phyloP scores from a whole-genome alignment of 2,329 filamentous ascomycete species.

The Shiraia sp. region DNA sequence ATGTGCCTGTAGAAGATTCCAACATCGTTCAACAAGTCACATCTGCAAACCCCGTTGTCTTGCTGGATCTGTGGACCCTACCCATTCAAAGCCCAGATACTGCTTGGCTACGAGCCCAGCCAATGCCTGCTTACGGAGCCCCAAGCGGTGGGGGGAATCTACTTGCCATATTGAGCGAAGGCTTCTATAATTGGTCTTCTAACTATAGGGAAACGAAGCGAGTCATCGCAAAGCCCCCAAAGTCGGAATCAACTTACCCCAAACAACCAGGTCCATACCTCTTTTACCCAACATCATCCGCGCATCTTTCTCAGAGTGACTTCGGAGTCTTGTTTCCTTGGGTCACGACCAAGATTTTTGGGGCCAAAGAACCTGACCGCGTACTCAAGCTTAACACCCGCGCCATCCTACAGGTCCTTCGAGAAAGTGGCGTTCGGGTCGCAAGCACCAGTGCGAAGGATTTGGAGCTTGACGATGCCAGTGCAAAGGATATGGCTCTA shows the following conservation, averaged over 20 bases:
- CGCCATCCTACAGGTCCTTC: conserved; percentile 74
- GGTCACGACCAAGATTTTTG: conserved; percentile 55
- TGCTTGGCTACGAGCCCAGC: conserved; percentile 68
- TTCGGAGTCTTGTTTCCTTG: conserved; percentile 83
- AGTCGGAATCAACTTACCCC: conserved; percentile 46
- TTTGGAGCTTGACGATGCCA: conserved; percentile 40
- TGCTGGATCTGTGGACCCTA: conserved; percentile 82
- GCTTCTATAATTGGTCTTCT: conserved; percentile 77
- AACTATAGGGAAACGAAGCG: conserved; percentile 72
- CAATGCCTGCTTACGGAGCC: conserved; percentile 68
- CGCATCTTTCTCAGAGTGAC: conserved; percentile 81
- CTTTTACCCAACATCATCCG: conserved; percentile 74
- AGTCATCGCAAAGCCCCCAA: conserved; percentile 63
- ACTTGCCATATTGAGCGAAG: conserved; percentile 73
- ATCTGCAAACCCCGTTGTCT: conserved; percentile 64
- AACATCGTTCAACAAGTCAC: conserved; percentile 69
- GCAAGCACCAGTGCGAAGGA: conserved; percentile 47
- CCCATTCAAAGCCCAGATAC: conserved; percentile 68
- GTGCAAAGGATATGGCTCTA: conserved; percentile 8
- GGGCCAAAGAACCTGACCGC: conserved; percentile 71
- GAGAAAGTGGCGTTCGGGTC: conserved; percentile 49
- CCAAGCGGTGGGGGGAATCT: conserved; percentile 59
- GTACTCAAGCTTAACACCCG: conserved; percentile 83
- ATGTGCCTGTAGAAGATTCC: conserved; percentile 60
- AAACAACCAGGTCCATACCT: conserved; percentile 61